Conservation (phyloP, 805 yeast species). For the Candida maesae region DNA sequence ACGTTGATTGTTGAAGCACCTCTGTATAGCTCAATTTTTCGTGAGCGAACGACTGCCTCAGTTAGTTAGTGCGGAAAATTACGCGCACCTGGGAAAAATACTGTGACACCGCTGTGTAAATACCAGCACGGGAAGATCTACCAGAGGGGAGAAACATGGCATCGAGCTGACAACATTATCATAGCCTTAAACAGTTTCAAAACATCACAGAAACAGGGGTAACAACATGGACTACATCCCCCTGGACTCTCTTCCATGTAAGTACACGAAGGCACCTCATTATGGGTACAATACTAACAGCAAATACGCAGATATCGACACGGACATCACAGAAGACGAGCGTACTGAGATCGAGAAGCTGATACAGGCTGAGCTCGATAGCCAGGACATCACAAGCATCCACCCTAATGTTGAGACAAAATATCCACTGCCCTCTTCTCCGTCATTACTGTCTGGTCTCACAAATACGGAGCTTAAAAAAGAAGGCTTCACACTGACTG, state of each 20-base stretch:
- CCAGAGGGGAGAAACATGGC: neutral
- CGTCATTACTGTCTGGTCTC: conserved; percentile 1
- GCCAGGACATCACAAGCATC: conserved; percentile 1
- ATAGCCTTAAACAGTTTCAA: no score
- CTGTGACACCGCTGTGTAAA: no score
- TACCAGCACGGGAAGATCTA: no score
- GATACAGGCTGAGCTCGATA: conserved; percentile 23
- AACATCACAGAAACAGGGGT: neutral
- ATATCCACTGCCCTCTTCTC: conserved; percentile 18
- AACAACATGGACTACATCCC: conserved; percentile 30
- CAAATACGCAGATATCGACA: conserved; percentile 31
- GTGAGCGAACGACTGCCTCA: neutral
- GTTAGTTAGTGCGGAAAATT: conserved; percentile 14
- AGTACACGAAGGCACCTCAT: no score
- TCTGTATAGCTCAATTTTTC: conserved; percentile 5
- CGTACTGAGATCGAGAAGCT: conserved; percentile 34
- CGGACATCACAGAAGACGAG: conserved; percentile 34
- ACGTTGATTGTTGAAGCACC: no score
- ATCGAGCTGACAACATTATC: neutral
- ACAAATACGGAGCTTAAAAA: conserved; percentile 14
- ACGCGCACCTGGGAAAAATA: conserved; percentile 1
- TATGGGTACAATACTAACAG: no score
- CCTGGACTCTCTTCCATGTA: conserved; percentile 40
- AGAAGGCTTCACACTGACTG: conserved; percentile 26
- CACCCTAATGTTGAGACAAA: conserved; percentile 22